These are phyloP conservation scores for Didymella lethalis DNA, from an alignment of 2,329 filamentous ascomycete genomes.

Conservation along the genomic window DNA sequence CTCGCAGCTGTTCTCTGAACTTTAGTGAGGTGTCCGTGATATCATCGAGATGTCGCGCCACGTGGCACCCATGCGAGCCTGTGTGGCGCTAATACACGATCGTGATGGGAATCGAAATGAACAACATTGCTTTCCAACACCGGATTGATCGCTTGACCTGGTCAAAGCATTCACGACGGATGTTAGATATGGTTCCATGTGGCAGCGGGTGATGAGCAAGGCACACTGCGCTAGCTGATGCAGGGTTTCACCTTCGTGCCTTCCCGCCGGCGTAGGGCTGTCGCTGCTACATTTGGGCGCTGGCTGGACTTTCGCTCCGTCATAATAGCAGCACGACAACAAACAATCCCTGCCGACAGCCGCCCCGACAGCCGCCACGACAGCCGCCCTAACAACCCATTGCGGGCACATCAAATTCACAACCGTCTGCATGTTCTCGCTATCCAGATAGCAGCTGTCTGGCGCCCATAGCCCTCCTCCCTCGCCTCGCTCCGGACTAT, in stretches of 20 bases:
- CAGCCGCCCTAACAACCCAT: constrained; percentile 18
- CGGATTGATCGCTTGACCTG: background rate
- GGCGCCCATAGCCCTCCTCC: constrained; percentile 35
- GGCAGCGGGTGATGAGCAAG: constrained; percentile 16
- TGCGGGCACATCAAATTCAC: constrained; percentile 17
- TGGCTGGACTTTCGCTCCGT: constrained; percentile 17
- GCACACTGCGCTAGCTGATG: constrained; percentile 20
- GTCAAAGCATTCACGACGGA: background rate
- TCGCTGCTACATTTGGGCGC: background rate
- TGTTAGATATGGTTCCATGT: constrained; percentile 7
- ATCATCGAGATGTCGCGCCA: background rate
- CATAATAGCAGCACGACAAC: constrained; percentile 29
- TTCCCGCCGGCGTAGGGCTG: constrained; percentile 5
- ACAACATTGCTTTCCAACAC: background rate
- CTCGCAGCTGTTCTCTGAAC: background rate
- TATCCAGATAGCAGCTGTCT: constrained; percentile 45
- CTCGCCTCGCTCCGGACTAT: constrained; percentile 54
- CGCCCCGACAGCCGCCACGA: constrained; percentile 19
- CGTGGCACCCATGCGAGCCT: background rate
- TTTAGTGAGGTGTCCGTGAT: background rate
- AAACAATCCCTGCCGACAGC: constrained; percentile 30
- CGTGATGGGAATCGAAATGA: background rate
- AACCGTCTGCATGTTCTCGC: constrained; percentile 42
- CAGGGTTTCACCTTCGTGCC: constrained; percentile 18
- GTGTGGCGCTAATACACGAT: background rate